Base-by-base conservation (phyloP, 2,329 filamentous ascomycete genomes). In the Cytospora piceicola region DNA sequence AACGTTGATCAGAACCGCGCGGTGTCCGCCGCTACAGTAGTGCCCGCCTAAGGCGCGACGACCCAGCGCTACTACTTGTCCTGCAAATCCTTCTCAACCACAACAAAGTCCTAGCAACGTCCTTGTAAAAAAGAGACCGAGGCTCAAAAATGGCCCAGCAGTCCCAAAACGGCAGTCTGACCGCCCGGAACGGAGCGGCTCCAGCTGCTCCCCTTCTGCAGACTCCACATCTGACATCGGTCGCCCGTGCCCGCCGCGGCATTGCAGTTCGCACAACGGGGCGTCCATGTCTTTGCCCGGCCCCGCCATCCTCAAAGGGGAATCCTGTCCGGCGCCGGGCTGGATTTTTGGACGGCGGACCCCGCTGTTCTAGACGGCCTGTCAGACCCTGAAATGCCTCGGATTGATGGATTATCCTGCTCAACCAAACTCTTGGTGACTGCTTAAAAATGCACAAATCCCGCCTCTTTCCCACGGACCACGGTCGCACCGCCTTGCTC, bases 221-320 rank as follows among this genome's bases (percentile, higher is more conserved):
- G 53, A 27, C 53, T 51, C 46, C 46, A 49, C 54, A 58, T 36
- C 51, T 54, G 55, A 51, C 53, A 63, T 49, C 46, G 46, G 46
- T 49, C 46, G 46, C 46, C 46, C 46, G 46, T 49, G 46, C 46
- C 46, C 46, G 46, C 46, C 20, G 46, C 46, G 46, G 46, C 46
- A 49, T 6, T 49, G 46, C 61, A 46, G 29, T 49, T 53, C 52
- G 39, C 36, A 51, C 53, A 22, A 63, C 39, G 60, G 49, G 60
- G 52, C 53, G 55, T 24, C 39, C 46, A n/a, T 49, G 46, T 12
- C 46, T 49, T 49, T 42, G 61, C 53, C 42, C 53, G 53, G 61
- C 61, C 61, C 61, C 61, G 61, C 61, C 61, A 63, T 57, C n/a
- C 61, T 63, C 53, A 36, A 63, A 63, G 56, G 30, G 61, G 61